Base-by-base conservation (phyloP, 2,329 filamentous ascomycete species). In the Monilinia polystroma region DNA sequence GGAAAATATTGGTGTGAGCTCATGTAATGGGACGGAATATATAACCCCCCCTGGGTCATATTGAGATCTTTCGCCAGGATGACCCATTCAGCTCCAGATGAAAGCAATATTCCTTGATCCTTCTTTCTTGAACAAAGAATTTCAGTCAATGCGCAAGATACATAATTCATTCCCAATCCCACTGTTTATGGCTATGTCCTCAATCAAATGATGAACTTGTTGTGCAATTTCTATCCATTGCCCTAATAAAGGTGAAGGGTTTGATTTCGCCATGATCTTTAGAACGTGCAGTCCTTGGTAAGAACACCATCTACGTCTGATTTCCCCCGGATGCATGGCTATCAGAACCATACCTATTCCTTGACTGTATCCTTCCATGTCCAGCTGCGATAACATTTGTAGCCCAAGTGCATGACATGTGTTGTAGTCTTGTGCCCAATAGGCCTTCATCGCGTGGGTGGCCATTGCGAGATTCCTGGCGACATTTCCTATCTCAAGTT, bases 231-330 rank as follows among this genome's bases (percentile, higher is more conserved):
- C 2, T 14, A 60, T 1, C 58, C 58, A 60, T 38, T 51, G 29
- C 32, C 51, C 7, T 5, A 60, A 2, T 0, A 60, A 26, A 60
- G 20, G 20, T 23, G 45, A 20, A 0, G 29, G 4, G 58, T 60
- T 38, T 18, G 45, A 12, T 60, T 4, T 12, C 11, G 29, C 45
- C 45, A 60, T 51, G 58, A 51, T 14, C 18, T 20, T 38, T 26
- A 60, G n/a, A 60, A 51, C 29, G 16, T 38, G 16, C 2, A 60
- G 45, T 35, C 58, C 45, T 51, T 60, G 58, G 12, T 45, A 12
- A 6, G 45, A 51, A 26, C 58, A 60, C 58, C 58, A 60, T 14
- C 58, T 51, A 35, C 58, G 45, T 60, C 58, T 51, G 7, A 51
- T 3, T 49, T 60, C 58, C n/a, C 45, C 45, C 18, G 45, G 58